Conservation (phyloP, 2,329 filamentous ascomycete genomes). For the Colletotrichum plurivorum region DNA sequence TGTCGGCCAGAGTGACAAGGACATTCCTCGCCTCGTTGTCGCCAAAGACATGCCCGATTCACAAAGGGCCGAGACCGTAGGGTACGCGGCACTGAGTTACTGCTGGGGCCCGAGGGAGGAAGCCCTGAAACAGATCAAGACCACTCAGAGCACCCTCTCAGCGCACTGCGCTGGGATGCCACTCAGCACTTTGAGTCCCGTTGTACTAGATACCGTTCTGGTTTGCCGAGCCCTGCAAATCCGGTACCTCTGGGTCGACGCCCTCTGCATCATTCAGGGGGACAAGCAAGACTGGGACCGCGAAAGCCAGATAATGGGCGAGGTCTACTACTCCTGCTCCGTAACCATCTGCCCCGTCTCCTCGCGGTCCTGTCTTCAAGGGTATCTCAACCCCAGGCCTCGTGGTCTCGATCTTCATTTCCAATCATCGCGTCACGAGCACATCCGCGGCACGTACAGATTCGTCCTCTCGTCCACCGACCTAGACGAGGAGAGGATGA, state of each 20-base stretch:
- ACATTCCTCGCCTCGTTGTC: neutral
- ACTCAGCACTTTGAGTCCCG: neutral
- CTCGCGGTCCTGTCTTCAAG: constrained; percentile 7
- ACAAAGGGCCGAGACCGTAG: neutral
- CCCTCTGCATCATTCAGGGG: constrained; percentile 49
- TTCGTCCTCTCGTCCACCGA: constrained; percentile 2
- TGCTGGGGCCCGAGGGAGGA: constrained; percentile 13
- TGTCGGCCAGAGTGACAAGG: neutral
- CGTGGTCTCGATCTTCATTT: neutral
- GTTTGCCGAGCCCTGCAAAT: constrained; percentile 39
- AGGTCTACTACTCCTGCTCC: constrained; percentile 12
- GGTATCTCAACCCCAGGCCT: neutral
- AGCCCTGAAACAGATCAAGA: neutral
- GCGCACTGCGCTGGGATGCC: neutral
- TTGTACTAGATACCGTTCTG: constrained; percentile 5
- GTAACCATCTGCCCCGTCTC: constrained; percentile 8
- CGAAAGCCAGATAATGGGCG: constrained; percentile 19
- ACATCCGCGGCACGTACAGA: neutral
- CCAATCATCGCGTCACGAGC: neutral
- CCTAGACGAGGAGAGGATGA: neutral
- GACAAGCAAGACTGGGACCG: constrained; percentile 40
- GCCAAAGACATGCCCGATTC: neutral
- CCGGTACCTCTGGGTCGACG: constrained; percentile 48
- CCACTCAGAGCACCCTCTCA: neutral
- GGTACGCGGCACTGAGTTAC: constrained; percentile 19